Evolutionary conservation across 768 basidiomycete genomes (phyloP), one percentile per base, ranked within the genome.

Genomic region (Mycena rebaudengoi): DNA sequence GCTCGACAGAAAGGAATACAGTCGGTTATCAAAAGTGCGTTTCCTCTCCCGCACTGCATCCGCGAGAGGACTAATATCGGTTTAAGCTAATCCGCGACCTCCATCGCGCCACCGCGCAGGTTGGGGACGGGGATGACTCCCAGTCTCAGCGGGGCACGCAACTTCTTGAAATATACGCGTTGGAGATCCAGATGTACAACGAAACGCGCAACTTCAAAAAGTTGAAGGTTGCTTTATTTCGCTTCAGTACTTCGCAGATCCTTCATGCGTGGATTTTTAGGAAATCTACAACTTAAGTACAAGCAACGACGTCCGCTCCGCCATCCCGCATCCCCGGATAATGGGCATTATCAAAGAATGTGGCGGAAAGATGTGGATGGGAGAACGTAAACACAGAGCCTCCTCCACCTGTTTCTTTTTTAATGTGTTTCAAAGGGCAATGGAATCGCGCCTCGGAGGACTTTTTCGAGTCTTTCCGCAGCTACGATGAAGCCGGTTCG

Each of bases 351-450:
- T 99, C 79, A 94, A 96, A 73, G 98, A 99, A 77, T 99, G 97
- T 69, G 98, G 98, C 16, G 98, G 98, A 3, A 99, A 99, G 80
- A 99, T 99, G 98, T 99, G 98, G 96, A 99, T 99, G 98, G 95
- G 94, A 61, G 98, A 99, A 84, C 92, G 97, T 91, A 76, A 71
- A 89, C 70, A 23, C 18, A 23, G 32, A n/a, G n/a, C n/a, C n/a
- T n/a, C 5, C 43, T 21, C 21, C 21, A 44, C 1, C 41, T 30
- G 25, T 55, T 23, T 25, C n/a, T 30, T 21, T 48, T 60, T 55
- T 25, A 56, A 59, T 49, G n/a, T 32, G 20, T 67, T 29, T 46
- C 21, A 11, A 73, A 96, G 94, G 93, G 60, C 94, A 98, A 80
- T 99, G 97, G 96, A 91, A 93, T 58, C 88, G 94, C 60, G 98